Base-by-base conservation (phyloP, 768 basidiomycete genomes). In the Fistulinella prunicolor region DNA sequence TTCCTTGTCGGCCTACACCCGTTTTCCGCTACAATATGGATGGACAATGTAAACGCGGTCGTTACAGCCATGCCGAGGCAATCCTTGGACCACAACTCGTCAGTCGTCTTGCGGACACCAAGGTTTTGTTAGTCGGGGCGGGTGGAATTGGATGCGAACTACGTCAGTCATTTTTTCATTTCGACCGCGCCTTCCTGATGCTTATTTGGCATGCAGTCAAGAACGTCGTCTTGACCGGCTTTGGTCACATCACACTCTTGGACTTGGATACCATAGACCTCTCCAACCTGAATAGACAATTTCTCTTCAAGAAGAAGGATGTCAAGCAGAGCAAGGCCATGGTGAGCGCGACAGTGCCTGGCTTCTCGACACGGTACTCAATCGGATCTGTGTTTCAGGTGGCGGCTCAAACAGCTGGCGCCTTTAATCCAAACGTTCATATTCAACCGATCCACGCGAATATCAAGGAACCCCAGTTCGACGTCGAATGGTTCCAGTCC, bases 211-310 rank as follows among this genome's bases (percentile, higher is more conserved):
- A 21, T 30, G 13, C 63, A 96, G 94, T 99, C 59, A 99, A 99
- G 74, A 97, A 97, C 63, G 76, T 97, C 38, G 93, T 95, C 13
- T 72, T 96, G 41, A 86, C 91, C 1, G 94, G 94, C 23, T 97
- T 98, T 59, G 89, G 89, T 17, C 77, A 87, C 63, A 95, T 96
- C 53, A 93, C 93, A 0, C 79, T 96, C 42, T 77, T 99, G 49
- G 95, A 99, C 70, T 77, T 99, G 54, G 95, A 99, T 70, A 99
- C 95, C 17, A 99, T 99, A 66, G 95, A 99, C 75, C 76, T 99
- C 36, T 95, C 93, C 41, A 99, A 99, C 65, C 74, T 98, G 44
- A 99, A 99, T 62, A 81, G 95, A 19, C 95, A 98, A 60, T 99
- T 98, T 66, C 73, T 99, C 34, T 99, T 99, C 72, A 80, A 81